These are phyloP conservation scores for Calocybe gangraenosa DNA, from an alignment of 768 basidiomycete species.

Conservation along the genomic window DNA sequence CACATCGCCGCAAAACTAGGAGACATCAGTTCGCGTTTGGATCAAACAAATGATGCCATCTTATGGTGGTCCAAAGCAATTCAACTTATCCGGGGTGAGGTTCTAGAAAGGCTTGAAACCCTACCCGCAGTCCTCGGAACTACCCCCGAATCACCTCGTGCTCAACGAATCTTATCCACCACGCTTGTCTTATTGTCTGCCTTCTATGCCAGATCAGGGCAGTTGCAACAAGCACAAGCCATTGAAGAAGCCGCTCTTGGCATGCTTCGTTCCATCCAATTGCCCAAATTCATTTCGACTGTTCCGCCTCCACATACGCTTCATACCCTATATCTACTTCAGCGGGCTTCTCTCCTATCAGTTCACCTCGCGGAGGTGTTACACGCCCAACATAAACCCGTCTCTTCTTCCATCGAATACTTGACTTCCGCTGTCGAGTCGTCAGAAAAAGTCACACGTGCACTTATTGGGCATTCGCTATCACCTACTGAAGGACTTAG, in stretches of 20 bases:
- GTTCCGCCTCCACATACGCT: constrained; percentile 55
- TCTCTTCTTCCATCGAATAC: constrained; percentile 47
- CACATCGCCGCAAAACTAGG: constrained; percentile 65
- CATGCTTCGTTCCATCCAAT: constrained; percentile 46
- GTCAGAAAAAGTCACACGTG: constrained; percentile 59
- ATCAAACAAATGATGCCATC: constrained; percentile 48
- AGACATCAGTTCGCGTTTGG: constrained; percentile 55
- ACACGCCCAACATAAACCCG: constrained; percentile 41
- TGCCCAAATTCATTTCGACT: constrained; percentile 36
- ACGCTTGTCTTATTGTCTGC: constrained; percentile 70
- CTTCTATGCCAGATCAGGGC: constrained; percentile 57
- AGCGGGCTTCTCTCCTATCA: constrained; percentile 69
- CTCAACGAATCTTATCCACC: constrained; percentile 59
- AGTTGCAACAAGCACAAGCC: constrained; percentile 48
- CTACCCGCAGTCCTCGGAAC: constrained; percentile 28
- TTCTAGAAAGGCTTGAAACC: constrained; percentile 16
- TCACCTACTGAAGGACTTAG: constrained; percentile 28
- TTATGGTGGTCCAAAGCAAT: constrained; percentile 68
- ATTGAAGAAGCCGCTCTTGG: constrained; percentile 53
- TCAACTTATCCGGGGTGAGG: constrained; percentile 35
- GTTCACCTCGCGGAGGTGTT: constrained; percentile 73
- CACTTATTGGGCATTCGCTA: constrained; percentile 41
- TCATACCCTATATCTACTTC: constrained; percentile 63
- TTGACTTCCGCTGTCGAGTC: constrained; percentile 60
- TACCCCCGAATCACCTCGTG: constrained; percentile 52